Percentiles rank a stretch among this genome's conserved stretches.
Conservation (phyloP, 768 basidiomycete species). For the Rhodotorula kratochvilovae region DNA sequence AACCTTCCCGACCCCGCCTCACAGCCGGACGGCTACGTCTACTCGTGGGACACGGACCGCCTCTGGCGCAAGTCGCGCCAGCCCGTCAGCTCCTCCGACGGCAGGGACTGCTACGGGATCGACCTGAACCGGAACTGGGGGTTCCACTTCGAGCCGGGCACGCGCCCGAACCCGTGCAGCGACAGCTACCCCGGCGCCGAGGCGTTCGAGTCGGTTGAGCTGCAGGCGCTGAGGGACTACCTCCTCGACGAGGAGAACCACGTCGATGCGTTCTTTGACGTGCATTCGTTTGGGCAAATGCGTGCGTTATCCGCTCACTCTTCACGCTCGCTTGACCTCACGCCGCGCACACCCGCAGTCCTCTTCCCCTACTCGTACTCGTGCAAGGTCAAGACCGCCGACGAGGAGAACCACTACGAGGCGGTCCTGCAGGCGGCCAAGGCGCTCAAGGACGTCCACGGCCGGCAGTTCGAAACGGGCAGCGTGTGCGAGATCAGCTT, state of each 20-base stretch:
- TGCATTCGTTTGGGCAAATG: conserved; percentile 79
- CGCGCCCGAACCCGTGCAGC: conserved; percentile 57
- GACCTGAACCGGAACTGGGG: conserved; percentile 76
- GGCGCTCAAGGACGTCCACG: conserved; percentile 58
- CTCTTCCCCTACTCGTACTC: conserved; percentile 73
- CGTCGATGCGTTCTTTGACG: conserved; percentile 64
- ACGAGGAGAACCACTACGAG: conserved; percentile 71
- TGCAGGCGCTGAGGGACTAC: conserved; percentile 68
- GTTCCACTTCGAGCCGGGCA: conserved; percentile 45
- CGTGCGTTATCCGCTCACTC: conserved; percentile 52
- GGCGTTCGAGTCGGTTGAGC: conserved; percentile 70
- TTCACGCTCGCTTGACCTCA: not conserved
- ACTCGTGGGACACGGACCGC: conserved; percentile 66
- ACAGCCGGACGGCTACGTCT: conserved; percentile 54
- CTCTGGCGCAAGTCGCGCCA: conserved; percentile 70
- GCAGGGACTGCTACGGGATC: conserved; percentile 58
- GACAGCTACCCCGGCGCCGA: conserved; percentile 70
- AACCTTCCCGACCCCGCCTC: not conserved
- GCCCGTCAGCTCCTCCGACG: not conserved
- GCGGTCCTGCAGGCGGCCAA: conserved; percentile 63
- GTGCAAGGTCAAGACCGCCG: conserved; percentile 60
- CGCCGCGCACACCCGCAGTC: conserved; percentile 51
- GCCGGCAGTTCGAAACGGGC: conserved; percentile 56
- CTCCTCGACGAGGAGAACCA: conserved; percentile 51
- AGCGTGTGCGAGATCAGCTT: conserved; percentile 45